phyloP scores from a whole-genome alignment of 2,329 filamentous ascomycete species.

The Ceratocystis alfenasii region DNA sequence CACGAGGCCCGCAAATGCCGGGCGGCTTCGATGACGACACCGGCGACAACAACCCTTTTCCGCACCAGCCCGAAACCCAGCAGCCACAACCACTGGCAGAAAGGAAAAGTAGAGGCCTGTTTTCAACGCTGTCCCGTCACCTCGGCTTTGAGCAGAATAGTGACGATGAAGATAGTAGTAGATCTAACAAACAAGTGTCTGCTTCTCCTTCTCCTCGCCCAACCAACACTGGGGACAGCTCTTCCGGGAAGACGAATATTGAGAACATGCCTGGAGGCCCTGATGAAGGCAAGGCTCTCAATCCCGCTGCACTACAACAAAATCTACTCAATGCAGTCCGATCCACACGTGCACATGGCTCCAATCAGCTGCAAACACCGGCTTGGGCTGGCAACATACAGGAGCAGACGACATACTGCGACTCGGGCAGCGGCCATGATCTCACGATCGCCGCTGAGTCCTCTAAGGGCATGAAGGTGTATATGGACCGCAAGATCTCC shows the following conservation, averaged over 20 bases:
- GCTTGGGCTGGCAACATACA: constrained; percentile 57
- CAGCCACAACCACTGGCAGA: constrained; percentile 25
- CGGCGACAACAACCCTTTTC: not conserved
- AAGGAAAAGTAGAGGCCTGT: constrained; percentile 46
- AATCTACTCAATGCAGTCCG: constrained; percentile 69
- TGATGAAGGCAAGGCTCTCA: constrained; percentile 44
- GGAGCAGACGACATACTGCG: constrained; percentile 78
- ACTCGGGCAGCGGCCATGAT: constrained; percentile 61
- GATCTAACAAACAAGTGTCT: not conserved
- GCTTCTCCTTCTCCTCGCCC: constrained; percentile 2
- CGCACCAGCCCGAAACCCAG: constrained; percentile 2
- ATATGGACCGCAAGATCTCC: constrained; percentile 47
- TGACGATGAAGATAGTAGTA: constrained; percentile 32
- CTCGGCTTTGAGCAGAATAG: constrained; percentile 51
- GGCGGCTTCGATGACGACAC: constrained; percentile 20
- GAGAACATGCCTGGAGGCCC: constrained; percentile 22
- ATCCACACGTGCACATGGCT: constrained; percentile 65
- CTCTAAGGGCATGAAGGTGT: constrained; percentile 61
- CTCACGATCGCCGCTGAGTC: constrained; percentile 59
- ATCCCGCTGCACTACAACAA: constrained; percentile 49
- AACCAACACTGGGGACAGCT: not conserved
- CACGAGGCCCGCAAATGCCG: constrained; percentile 28
- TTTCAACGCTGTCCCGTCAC: constrained; percentile 55
- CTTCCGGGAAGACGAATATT: constrained; percentile 9
- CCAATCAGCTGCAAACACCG: constrained; percentile 57